Evolutionary conservation across 2,329 filamentous ascomycete species (phyloP).

Genomic region (Fusarium avenaceum): DNA sequence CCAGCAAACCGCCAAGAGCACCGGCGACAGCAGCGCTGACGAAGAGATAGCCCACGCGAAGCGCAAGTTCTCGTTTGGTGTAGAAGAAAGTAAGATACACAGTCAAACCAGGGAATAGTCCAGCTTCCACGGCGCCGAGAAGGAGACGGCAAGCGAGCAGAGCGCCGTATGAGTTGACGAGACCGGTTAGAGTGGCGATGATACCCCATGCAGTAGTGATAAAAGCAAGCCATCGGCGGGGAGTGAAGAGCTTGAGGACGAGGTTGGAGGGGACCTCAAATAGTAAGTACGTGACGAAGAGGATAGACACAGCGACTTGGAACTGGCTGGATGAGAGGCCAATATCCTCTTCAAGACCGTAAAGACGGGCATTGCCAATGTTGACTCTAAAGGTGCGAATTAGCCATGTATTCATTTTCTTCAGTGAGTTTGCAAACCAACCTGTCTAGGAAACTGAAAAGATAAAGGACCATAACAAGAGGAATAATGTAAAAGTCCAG

Average conservation of each 20-base stretch:
- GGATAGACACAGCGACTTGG: slow-evolving; percentile 75
- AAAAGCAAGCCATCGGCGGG: slow-evolving; percentile 73
- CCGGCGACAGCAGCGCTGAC: slow-evolving; percentile 78
- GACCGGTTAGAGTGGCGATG: slow-evolving; percentile 76
- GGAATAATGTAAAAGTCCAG: slow-evolving; percentile 75
- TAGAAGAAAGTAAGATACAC: slow-evolving; percentile 83
- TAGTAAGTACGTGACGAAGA: slow-evolving; percentile 74
- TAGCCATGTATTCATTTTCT: slow-evolving; percentile 19
- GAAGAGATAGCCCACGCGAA: slow-evolving; percentile 81
- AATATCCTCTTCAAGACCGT: slow-evolving; percentile 74
- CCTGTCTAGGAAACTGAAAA: slow-evolving; percentile 82
- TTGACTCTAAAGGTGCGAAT: slow-evolving; percentile 66
- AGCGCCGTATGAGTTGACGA: slow-evolving; percentile 74
- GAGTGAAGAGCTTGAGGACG: slow-evolving; percentile 72
- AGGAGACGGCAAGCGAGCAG: slow-evolving; percentile 78
- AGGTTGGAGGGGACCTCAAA: slow-evolving; percentile 77
- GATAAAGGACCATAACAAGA: slow-evolving; percentile 76
- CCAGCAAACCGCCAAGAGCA: slow-evolving; percentile 78
- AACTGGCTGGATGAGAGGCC: slow-evolving; percentile 73
- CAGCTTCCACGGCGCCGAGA: slow-evolving; percentile 77
- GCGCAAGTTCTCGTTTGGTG: slow-evolving; percentile 77
- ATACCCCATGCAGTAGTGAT: slow-evolving; percentile 76
- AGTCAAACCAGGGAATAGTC: slow-evolving; percentile 77
- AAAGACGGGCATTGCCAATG: slow-evolving; percentile 78
- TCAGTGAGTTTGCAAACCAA: slow-evolving; percentile 52